phyloP scores from a whole-genome alignment of 495 filamentous ascomycete species.

The Sordaria brevicollis region DNA sequence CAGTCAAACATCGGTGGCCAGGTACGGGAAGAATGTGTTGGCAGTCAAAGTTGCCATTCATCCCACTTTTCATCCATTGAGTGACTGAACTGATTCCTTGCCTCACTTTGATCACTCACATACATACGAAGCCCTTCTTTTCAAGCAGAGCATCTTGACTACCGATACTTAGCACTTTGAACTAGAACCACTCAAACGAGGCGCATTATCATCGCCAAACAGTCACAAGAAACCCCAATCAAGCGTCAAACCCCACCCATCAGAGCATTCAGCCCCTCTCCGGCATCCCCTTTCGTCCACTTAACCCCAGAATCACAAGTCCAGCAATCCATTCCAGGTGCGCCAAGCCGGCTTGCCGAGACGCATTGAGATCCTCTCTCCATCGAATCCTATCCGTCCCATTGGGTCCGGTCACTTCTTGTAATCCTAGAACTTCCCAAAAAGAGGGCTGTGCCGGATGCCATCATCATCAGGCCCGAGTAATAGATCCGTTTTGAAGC shows the following conservation, averaged over 20 bases:
- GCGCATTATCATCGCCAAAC: not conserved
- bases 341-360: not conserved
- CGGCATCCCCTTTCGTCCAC: not conserved
- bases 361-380: not conserved
- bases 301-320: not conserved
- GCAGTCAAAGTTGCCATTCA: not conserved
- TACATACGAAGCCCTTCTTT: not conserved
- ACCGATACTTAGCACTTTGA: too few species aligned
- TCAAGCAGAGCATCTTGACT: not conserved
- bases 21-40: not conserved
- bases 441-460: not conserved
- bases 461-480: not conserved
- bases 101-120: not conserved
- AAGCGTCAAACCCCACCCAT: not conserved
- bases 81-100: not conserved
- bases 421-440: not conserved
- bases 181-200: not conserved
- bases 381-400: not conserved
- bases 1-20: not conserved
- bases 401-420: not conserved
- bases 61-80: too few species aligned
- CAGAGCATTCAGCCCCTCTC: not conserved
- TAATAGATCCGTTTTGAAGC: not conserved
- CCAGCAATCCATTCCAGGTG: not conserved
- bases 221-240: not conserved